These are phyloP conservation scores for Sphenostylis stenocarpa DNA, from an alignment of 306 rosid species.

Conservation along the genomic window DNA sequence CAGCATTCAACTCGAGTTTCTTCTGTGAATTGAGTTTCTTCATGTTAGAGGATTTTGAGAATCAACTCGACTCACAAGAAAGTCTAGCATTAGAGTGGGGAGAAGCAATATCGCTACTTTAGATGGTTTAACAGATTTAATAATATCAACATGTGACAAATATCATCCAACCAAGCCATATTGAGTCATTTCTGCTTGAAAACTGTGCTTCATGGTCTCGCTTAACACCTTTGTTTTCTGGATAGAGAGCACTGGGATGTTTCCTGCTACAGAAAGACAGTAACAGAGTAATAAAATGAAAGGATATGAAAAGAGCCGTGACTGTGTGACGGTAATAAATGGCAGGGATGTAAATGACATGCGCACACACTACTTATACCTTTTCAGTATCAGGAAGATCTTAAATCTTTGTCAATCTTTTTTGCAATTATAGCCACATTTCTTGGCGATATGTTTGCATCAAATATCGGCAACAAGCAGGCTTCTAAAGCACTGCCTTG, in stretches of 20 bases:
- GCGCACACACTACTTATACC: constrained; percentile 8
- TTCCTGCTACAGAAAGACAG: constrained; percentile 28
- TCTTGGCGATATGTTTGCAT: constrained; percentile 83
- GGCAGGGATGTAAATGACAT: background rate
- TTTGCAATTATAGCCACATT: constrained; percentile 86
- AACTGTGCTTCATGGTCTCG: background rate
- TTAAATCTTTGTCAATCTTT: constrained; percentile 43
- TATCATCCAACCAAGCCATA: background rate
- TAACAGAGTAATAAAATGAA: background rate
- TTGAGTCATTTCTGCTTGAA: background rate
- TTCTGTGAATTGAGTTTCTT: background rate
- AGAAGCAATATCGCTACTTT: background rate
- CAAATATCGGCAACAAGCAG: constrained; percentile 66
- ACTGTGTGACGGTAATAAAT: constrained; percentile 1
- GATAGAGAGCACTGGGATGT: background rate
- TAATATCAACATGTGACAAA: background rate
- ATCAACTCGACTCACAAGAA: background rate
- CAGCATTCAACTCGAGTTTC: background rate
- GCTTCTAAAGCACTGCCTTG: constrained; percentile 69
- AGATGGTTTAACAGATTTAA: background rate
- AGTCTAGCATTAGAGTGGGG: background rate
- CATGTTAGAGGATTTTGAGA: constrained; percentile 10
- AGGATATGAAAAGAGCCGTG: background rate
- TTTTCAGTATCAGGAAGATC: constrained; percentile 35
- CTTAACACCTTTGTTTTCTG: too few relatives aligned